Evolutionary conservation across 148 eudicot species (phyloP), one percentile per base, ranked within the genome.

Genomic region (Vaccinium macrocarpon): DNA sequence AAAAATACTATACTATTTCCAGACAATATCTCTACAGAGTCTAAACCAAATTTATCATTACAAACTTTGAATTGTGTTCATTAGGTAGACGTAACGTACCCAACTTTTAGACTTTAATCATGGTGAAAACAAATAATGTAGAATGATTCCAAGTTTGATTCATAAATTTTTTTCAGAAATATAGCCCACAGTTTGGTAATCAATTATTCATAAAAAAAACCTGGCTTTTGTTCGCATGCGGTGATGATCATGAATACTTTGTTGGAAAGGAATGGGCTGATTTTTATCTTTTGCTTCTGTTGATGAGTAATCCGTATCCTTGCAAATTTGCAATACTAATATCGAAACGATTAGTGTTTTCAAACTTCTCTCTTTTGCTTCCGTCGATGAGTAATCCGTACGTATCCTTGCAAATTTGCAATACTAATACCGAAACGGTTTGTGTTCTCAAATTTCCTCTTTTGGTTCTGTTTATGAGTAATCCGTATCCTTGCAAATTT

Each of bases 241-340:
- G 79, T 81, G 23, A 85, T 82, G 70, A 83, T 87, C 77, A 86
- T 84, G 38, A 81, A 27, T 66, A 72, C 85, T 82, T 89, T 19
- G 83, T 79, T 61, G 74, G 82, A 32, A 84, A 82, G 84, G 82
- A 64, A 84, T 78, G 84, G 59, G 62, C 59, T 38, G 53, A 68
- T 78, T 25, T 73, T 80, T 1, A 46, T 32, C 19, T 85, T 72
- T n/a, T 85, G 79, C 12, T 81, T 48, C 19, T 46, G 38, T 32
- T 12, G 42, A 50, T 53, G 49, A 42, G 66, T 29, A 38, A 11
- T 13, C 42, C 59, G 21, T 15, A 38, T 59, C 57, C 66, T 62
- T 38, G 12, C 29, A 9, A 64, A 19, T 59, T 56, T 19, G 64
- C 25, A 59, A 16, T 56, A 57, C 62, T 57, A 57, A 19, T 57